Conservation (phyloP, 2,329 filamentous ascomycete genomes). For the Gremmenia infestans region DNA sequence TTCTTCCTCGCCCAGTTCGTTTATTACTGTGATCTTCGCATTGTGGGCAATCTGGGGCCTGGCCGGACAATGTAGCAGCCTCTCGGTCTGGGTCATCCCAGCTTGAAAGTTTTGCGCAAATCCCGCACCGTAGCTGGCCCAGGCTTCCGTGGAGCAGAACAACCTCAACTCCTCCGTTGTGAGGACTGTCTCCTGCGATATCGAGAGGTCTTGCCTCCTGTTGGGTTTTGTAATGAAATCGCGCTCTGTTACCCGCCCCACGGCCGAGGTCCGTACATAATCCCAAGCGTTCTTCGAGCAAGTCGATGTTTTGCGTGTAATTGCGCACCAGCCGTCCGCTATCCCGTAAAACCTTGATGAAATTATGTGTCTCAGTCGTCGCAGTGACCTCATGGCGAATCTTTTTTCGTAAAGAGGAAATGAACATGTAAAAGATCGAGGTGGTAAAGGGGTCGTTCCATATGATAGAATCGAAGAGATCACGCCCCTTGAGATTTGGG, state of each 20-base stretch:
- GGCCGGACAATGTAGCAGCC: conserved; percentile 47
- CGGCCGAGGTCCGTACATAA: conserved; percentile 56
- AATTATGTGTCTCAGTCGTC: conserved; percentile 62
- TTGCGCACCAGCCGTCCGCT: conserved; percentile 64
- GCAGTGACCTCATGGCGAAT: conserved; percentile 51
- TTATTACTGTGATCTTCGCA: conserved; percentile 59
- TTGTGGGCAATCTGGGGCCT: conserved; percentile 62
- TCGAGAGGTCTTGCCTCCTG: conserved; percentile 29
- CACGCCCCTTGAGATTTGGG: conserved; percentile 63
- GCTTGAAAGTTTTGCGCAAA: conserved; percentile 51
- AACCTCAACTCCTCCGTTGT: conserved; percentile 34
- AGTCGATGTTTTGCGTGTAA: conserved; percentile 74
- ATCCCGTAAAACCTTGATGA: conserved; percentile 63
- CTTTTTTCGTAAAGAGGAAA: conserved; percentile 61
- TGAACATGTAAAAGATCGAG: conserved; percentile 68
- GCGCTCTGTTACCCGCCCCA: conserved; percentile 56
- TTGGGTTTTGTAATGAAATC: conserved; percentile 49
- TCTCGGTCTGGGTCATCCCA: conserved; percentile 53
- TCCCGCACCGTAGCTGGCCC: conserved; percentile 57
- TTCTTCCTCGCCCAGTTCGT: conserved; percentile 60
- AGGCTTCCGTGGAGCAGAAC: conserved; percentile 72
- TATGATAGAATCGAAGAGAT: conserved; percentile 66
- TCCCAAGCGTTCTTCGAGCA: conserved; percentile 66
- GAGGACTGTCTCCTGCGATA: conserved; percentile 28
- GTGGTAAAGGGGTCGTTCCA: conserved; percentile 65